Evolutionary conservation across 495 filamentous ascomycete genomes (phyloP).

Genomic region (Aspergillus heteromorphus): DNA sequence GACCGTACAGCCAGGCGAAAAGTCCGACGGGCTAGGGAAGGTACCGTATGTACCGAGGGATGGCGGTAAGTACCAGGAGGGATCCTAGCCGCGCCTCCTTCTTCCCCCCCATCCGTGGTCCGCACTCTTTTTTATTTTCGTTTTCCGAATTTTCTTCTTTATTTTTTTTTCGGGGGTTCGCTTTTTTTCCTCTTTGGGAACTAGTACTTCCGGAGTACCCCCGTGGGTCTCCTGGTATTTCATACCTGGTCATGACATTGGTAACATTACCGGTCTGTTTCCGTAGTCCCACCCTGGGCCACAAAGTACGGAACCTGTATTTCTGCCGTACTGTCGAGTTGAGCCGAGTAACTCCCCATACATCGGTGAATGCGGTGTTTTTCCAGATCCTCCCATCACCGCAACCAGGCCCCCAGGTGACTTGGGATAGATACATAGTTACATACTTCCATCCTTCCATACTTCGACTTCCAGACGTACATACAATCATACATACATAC

Average conservation of each 20-base stretch:
- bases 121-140: slow-evolving; percentile 8
- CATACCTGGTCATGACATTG: slow-evolving; percentile 18
- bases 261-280: slow-evolving; percentile 28
- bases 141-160: slow-evolving; percentile 11
- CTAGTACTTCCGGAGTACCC: slow-evolving; percentile 29
- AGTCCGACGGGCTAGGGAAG: slow-evolving; percentile 19
- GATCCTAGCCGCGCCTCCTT: slow-evolving; percentile 19
- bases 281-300: slow-evolving; percentile 19
- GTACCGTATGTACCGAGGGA: slow-evolving; percentile 20
- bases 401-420: neutral
- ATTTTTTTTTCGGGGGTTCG: slow-evolving; percentile 9
- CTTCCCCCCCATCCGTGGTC: slow-evolving; percentile 13
- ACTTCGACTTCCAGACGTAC: neutral
- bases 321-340: slow-evolving; percentile 1
- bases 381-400: neutral
- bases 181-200: slow-evolving; percentile 8
- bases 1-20: slow-evolving; percentile 11
- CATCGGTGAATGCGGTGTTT: slow-evolving; percentile 1
- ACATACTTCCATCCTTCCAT: too few relatives aligned
- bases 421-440: too few relatives aligned
- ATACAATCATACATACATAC: neutral
- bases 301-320: slow-evolving; percentile 22
- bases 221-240: slow-evolving; percentile 25
- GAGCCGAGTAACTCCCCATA: neutral
- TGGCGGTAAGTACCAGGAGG: slow-evolving; percentile 22